Base-by-base conservation (phyloP, 306 rosid species). In the Aeschynomene evenia region DNA sequence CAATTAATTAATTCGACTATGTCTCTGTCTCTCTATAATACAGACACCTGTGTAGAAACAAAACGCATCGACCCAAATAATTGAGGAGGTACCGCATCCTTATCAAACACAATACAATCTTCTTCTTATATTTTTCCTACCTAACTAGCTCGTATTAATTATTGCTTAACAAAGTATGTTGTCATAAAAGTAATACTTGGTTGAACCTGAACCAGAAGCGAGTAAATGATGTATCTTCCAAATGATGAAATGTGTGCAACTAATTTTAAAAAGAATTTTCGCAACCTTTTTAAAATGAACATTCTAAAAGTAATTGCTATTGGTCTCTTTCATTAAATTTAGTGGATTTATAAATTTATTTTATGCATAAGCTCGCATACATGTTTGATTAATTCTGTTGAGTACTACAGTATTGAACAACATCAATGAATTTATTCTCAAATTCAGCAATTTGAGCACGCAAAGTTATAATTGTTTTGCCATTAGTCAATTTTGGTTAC, bases 381-480 rank as follows among this genome's bases (percentile, higher is more conserved):
- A 36, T 15, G 71, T 39, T 69, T 42, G 72, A 43, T 21, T 14
- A 20, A 53, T 4, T 33, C 16, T 5, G 40, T 19, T 54, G 29
- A 31, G n/a, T 13, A 53, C 39, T 46, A n/a, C n/a, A n/a, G n/a
- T n/a, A n/a, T n/a, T n/a, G n/a, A n/a, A n/a, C n/a, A n/a, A n/a
- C 40, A 26, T 48, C 14, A 49, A n/a, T 58, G 63, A 65, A 58
- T 5, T 21, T 22, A 18, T 23, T 45, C 48, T 42, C 51, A 57
- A 37, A 29, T 10, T 3, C 9, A 37, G 39, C 70, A 80, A 63
- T 75, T 75, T 75, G 5, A 75, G 51, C 52, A 80, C 83, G 80
- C 37, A 63, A 80, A 80, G 77, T 49, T 63, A 66, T 59, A 26
- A 24, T 24, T 45, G 77, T 37, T 45, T n/a, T 65, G 50, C 15